Percentiles rank a stretch among this genome's conserved stretches.
phyloP scores from a whole-genome alignment of 2,329 filamentous ascomycete species.

The Phyllosticta capitalensis region DNA sequence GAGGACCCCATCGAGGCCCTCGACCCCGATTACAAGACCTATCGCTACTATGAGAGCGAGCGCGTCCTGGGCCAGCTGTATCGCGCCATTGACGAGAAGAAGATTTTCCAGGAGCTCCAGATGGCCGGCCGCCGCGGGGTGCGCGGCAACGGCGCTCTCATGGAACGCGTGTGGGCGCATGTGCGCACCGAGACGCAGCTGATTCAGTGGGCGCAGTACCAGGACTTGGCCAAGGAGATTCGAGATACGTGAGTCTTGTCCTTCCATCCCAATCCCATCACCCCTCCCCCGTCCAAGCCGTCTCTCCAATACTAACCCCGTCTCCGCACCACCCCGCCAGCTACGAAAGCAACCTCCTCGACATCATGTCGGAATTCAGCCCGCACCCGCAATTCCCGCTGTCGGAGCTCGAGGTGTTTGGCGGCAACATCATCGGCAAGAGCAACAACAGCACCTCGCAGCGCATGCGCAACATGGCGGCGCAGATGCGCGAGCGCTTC shows the following conservation, averaged over 20 bases:
- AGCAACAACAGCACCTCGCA: conserved; percentile 33
- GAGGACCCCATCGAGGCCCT: conserved; percentile 27
- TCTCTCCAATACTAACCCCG: too few species aligned
- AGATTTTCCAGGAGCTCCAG: conserved; percentile 41
- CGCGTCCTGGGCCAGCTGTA: conserved; percentile 64
- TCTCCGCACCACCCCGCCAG: conserved; percentile 24
- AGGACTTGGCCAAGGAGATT: conserved; percentile 33
- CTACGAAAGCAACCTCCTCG: conserved; percentile 44
- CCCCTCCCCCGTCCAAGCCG: background rate
- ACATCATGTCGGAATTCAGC: conserved; percentile 35
- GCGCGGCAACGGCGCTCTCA: conserved; percentile 16
- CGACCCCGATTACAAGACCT: conserved; percentile 20
- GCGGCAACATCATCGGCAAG: conserved; percentile 47
- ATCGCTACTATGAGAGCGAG: conserved; percentile 55
- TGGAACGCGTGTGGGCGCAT: conserved; percentile 31
- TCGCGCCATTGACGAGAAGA: conserved; percentile 60
- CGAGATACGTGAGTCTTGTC: conserved; percentile 34
- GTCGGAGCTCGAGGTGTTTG: conserved; percentile 38
- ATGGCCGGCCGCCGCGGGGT: conserved; percentile 12
- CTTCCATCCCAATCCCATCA: background rate
- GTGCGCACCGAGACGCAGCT: conserved; percentile 30
- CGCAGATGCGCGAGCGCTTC: conserved; percentile 31
- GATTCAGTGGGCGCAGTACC: conserved; percentile 32
- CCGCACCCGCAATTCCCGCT: conserved; percentile 21
- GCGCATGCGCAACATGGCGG: conserved; percentile 21